Conservation (phyloP, 2,329 filamentous ascomycete genomes). For the Aspergillus ochraceoroseus region DNA sequence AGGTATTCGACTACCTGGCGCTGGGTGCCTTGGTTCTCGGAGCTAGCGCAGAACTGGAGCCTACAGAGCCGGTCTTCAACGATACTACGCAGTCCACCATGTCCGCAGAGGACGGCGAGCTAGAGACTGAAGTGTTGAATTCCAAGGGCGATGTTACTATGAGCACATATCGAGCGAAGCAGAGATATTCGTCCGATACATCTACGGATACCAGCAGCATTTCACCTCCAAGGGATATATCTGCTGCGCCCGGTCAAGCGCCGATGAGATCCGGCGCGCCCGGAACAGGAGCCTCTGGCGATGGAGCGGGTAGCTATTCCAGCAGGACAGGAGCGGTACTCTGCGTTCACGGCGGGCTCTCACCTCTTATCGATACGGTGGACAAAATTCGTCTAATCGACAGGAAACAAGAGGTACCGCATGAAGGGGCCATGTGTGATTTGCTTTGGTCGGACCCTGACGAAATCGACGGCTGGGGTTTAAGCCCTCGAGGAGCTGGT, state of each 20-base stretch:
- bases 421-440: constrained; percentile 98
- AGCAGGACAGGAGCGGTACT: constrained; percentile 75
- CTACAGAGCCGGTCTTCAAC: constrained; percentile 48
- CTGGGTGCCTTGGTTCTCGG: constrained; percentile 88
- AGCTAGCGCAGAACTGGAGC: constrained; percentile 62
- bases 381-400: constrained; percentile 95
- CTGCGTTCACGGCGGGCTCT: constrained; percentile 91
- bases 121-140: constrained; percentile 91
- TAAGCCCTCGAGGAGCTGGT: constrained; percentile 88
- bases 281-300: constrained; percentile 71
- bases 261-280: constrained; percentile 63
- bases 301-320: constrained; percentile 51
- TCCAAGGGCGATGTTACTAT: constrained; percentile 74
- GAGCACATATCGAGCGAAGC: constrained; percentile 37
- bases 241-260: constrained; percentile 42
- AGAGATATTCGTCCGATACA: constrained; percentile 30
- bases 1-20: constrained; percentile 95
- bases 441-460: constrained; percentile 97
- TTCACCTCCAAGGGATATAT: constrained; percentile 41
- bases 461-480: constrained; percentile 89
- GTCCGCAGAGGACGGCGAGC: constrained; percentile 60
- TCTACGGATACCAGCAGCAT: constrained; percentile 37
- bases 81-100: constrained; percentile 49
- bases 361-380: constrained; percentile 83
- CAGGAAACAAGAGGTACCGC: constrained; percentile 94